phyloP scores from a whole-genome alignment of 2,329 filamentous ascomycete genomes.

The Tolypocladium album region DNA sequence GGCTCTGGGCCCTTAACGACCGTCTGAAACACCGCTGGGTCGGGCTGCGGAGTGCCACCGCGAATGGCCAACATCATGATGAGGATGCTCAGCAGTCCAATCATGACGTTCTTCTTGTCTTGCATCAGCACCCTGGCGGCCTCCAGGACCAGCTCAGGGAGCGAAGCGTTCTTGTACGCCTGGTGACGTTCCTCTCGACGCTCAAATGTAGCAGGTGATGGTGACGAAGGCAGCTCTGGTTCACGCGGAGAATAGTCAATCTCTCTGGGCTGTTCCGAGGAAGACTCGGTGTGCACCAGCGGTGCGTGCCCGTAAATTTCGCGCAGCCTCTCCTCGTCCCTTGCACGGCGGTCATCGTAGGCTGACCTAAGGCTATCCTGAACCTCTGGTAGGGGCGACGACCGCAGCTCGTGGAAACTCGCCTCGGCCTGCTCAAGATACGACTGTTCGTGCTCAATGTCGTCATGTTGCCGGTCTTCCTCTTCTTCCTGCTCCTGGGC shows the following conservation, averaged over 20 bases:
- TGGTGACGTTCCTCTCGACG: constrained; percentile 17
- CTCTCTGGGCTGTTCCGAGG: constrained; percentile 4
- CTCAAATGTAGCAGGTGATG: constrained; percentile 15
- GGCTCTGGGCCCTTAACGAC: constrained; percentile 1
- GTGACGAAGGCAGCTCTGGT: constrained; percentile 6
- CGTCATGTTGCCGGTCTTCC: not conserved
- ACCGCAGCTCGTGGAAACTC: not conserved
- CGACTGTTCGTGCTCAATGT: not conserved
- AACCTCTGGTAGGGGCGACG: constrained; percentile 7
- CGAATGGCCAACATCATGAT: constrained; percentile 38
- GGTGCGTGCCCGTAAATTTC: constrained; percentile 40
- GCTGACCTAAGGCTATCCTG: constrained; percentile 3
- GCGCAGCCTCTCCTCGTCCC: constrained; percentile 39
- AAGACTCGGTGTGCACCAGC: constrained; percentile 6
- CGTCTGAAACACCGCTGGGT: constrained; percentile 18
- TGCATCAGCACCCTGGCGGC: constrained; percentile 42
- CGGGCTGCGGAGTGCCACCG: constrained; percentile 11
- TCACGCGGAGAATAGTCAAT: constrained; percentile 5
- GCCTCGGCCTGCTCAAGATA: constrained; percentile 4
- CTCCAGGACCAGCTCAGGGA: constrained; percentile 43
- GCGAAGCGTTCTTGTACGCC: constrained; percentile 31
- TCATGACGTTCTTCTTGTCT: constrained; percentile 50
- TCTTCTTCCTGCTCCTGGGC: constrained; percentile 6
- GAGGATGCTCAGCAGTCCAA: constrained; percentile 41
- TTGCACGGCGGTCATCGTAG: constrained; percentile 23